Evolutionary conservation across 495 filamentous ascomycete species (phyloP), one percentile per base, ranked within the genome.

Genomic region (Tuber brumale): DNA sequence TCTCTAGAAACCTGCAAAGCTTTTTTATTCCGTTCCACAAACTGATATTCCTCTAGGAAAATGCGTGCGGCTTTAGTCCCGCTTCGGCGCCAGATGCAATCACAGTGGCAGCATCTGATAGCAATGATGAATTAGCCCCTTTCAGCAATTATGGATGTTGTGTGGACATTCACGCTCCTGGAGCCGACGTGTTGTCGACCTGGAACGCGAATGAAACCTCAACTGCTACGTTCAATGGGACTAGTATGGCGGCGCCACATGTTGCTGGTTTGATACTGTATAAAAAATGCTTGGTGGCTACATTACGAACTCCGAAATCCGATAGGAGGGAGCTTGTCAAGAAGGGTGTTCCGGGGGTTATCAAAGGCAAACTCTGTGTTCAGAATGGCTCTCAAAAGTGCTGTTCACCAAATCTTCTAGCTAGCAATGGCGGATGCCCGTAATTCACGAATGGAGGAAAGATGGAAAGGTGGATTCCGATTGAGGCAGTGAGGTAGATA

Each of bases 11-110:
- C 23, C 9, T 14, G 23, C 16, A 31, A 23, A 18, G 44, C n/a
- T 23, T 70, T 2, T 61, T 43, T 46, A 12, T 57, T 39, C 35
- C 23, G 66, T 66, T 69, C 72, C 14, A 23, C 19, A 18, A 37
- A 27, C 48, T 75, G 72, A 80, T 48, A 19, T 43, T 41, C 45
- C 23, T 69, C 35, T 39, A 85, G 81, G 73, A 77, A 46, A 84
- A 91, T 83, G 88, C 89, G 27, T 83, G 80, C n/a, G 84, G 84
- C 57, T 87, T 85, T 69, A 89, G 87, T 35, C 89, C 89, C 70
- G 89, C 87, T 44, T 90, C 89, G 74, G 86, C 86, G 27, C 80
- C 84, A 16, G 80, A 85, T 70, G 89, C 81, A 48, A 84, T 85
- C 77, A 85, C 85, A 0, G 84, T 86, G 41, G 83, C 82, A 31